phyloP scores from a whole-genome alignment of 139 green algal genomes.

The Penium margaritaceum region DNA sequence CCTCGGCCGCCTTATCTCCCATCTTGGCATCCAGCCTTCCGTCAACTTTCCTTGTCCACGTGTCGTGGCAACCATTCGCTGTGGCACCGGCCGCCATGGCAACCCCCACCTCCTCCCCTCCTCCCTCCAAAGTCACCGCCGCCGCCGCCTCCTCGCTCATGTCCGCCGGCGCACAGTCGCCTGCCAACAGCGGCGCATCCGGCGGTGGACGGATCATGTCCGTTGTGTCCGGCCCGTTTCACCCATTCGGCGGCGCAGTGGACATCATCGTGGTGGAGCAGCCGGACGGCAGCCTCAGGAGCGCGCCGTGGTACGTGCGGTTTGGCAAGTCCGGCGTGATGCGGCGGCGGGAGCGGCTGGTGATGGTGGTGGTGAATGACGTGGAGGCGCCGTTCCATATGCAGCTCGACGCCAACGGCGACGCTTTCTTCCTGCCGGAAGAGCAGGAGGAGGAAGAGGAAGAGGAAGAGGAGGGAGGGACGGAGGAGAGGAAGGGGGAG shows the following conservation, averaged over 20 bases:
- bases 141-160: too few species aligned
- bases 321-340: conserved; percentile 87
- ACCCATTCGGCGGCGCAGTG: conserved; percentile 69
- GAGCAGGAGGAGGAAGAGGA: conserved; percentile 15
- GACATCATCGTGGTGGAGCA: conserved; percentile 83
- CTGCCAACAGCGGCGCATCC: too few species aligned
- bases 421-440: conserved; percentile 29
- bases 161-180: too few species aligned
- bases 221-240: conserved; percentile 28
- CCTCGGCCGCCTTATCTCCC: too few species aligned
- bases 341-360: conserved; percentile 59
- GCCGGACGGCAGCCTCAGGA: conserved; percentile 69
- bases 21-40: too few species aligned
- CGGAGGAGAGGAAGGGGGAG: conserved; percentile 7
- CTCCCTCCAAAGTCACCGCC: too few species aligned
- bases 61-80: too few species aligned
- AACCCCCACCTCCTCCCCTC: too few species aligned
- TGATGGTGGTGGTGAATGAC: conserved; percentile 68
- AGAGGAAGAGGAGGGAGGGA: background rate
- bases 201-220: too few species aligned
- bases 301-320: conserved; percentile 83
- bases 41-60: too few species aligned
- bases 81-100: too few species aligned
- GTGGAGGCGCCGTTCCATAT: conserved; percentile 37
- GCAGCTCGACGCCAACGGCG: conserved; percentile 35